Base-by-base conservation (phyloP, 75 land plant species). In the Picea glauca region DNA sequence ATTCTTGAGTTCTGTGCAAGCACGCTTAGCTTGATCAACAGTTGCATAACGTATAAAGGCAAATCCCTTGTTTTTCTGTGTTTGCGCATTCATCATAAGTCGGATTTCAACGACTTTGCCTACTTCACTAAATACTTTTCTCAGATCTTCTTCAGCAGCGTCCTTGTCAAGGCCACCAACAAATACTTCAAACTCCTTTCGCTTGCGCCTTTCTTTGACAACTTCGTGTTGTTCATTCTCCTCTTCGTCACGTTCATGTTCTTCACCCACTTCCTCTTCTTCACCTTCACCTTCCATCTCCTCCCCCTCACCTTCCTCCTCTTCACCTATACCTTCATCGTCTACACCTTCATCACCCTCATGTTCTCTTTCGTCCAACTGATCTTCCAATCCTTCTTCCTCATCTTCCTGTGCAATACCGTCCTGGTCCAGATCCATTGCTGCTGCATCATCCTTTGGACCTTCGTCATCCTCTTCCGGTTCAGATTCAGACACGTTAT, bases 401-500 rank as follows among this genome's bases (percentile, higher is more conserved):
- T 84, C 85, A 73, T 82, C 87, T 18, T 80, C 87, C 21, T 84
- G 88, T 32, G 65, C 73, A 62, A 65, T 80, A 58, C 82, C 83
- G 65, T 58, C 84, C 33, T 76, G 57, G 3, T 68, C 81, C 14
- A 30, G 75, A 21, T 84, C 82, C 18, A 84, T 59, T 9, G 31
- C 79, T 64, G n/a, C 0, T 58, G 32, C 4, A 31, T 75, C 76
- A 13, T 75, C 18, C 59, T 26, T 75, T 4, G 56, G 35, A 75
- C 35, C 76, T 6, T 23, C 2, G 35, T 75, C 46, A 15, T 75
- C 59, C 72, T 84, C 82, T 33, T 91, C 93, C 66, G 87, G 84
- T 66, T 91, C 93, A 80, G 84, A 91, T 74, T 91, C 93, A 26
- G 88, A 83, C 3, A 88, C 91, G 80, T 91, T 90, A 35, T 91